Percentiles rank a stretch among this genome's conserved stretches.
phyloP scores from a whole-genome alignment of 2,329 filamentous ascomycete genomes.

The Ceratocystis huliohia region DNA sequence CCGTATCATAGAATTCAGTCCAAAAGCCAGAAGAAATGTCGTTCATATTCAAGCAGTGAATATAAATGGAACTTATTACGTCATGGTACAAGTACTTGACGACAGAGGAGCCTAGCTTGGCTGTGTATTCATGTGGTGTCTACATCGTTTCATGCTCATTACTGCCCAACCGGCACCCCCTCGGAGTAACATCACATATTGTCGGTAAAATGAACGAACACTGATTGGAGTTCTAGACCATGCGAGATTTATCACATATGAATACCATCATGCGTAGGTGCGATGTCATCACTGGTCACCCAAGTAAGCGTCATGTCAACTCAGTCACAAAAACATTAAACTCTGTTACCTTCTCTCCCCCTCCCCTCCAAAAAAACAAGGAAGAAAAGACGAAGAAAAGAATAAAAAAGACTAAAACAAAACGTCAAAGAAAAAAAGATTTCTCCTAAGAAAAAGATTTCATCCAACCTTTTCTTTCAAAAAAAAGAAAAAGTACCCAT shows the following conservation, averaged over 20 bases:
- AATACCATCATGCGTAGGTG: background rate
- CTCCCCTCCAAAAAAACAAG: background rate
- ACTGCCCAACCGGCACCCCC: background rate
- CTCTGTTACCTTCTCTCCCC: background rate
- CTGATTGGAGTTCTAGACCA: too few relatives aligned
- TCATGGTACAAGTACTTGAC: too few relatives aligned
- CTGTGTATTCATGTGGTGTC: too few relatives aligned
- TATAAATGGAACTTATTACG: too few relatives aligned
- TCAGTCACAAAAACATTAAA: background rate
- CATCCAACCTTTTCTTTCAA: background rate
- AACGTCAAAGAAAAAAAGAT: background rate
- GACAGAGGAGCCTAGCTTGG: too few relatives aligned
- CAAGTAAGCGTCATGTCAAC: background rate
- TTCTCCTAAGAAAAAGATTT: background rate
- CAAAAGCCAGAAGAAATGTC: too few relatives aligned
- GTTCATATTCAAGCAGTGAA: too few relatives aligned
- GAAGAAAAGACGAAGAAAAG: background rate
- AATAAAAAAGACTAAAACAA: constrained; percentile 18
- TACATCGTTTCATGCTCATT: background rate
- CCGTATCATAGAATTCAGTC: background rate
- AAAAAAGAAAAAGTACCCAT: constrained; percentile 10
- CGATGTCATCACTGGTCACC: background rate
- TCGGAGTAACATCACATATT: background rate
- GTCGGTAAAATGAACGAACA: too few relatives aligned
- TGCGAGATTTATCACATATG: too few relatives aligned